A percentile compares a stretch with the other conserved stretches of the same genome.
These are phyloP conservation scores for Pugionium cornutum DNA, from an alignment of 345 rosid genomes.

Conservation along the genomic window DNA sequence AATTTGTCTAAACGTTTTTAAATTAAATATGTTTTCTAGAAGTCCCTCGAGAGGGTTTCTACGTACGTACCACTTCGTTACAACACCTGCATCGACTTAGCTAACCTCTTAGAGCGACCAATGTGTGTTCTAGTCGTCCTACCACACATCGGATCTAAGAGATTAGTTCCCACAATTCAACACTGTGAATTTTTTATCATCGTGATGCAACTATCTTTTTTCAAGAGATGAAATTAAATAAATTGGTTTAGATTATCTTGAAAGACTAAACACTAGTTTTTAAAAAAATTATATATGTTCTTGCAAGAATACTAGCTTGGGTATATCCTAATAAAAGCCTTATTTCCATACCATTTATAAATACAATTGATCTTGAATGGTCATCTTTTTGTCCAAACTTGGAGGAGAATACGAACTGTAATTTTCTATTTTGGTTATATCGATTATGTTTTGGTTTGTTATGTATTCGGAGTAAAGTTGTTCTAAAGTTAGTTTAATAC, in stretches of 20 bases:
- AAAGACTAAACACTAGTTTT: too few species aligned
- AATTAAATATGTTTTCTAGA: too few species aligned
- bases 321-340: background rate
- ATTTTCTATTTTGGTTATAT: background rate
- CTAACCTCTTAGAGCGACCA: background rate
- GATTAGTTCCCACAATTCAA: background rate
- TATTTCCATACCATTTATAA: slow-evolving; percentile 3
- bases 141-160: too few species aligned
- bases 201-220: background rate
- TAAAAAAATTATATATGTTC: too few species aligned
- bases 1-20: too few species aligned
- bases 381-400: background rate
- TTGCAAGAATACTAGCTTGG: background rate
- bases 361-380: background rate
- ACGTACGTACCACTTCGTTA: too few species aligned
- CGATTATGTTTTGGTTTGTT: too few species aligned
- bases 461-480: too few species aligned
- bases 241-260: background rate
- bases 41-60: too few species aligned
- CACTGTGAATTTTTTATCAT: background rate
- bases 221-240: background rate
- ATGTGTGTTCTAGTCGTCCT: background rate
- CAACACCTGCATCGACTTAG: too few species aligned
- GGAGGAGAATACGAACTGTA: background rate
- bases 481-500: too few species aligned